A percentile compares a stretch with the other conserved stretches of the same genome.
Evolutionary conservation across 345 rosid genomes (phyloP).

Genomic region (Moricandia arvensis): DNA sequence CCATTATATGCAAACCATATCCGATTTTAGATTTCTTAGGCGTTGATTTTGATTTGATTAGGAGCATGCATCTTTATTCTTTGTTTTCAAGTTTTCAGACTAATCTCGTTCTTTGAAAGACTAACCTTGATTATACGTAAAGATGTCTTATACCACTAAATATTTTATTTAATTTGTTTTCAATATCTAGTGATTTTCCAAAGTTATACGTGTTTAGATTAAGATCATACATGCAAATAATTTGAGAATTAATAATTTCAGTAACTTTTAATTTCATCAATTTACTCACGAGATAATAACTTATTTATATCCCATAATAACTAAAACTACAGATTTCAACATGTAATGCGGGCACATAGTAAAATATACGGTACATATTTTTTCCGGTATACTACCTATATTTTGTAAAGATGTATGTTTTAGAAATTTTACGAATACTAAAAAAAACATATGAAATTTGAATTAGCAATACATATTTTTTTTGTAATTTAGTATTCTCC

Average conservation of each 20-base stretch:
- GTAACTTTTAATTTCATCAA: background rate
- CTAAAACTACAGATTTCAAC: background rate
- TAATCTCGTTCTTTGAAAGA: background rate
- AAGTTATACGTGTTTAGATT: background rate
- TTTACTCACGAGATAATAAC: background rate
- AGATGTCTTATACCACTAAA: background rate
- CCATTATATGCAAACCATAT: background rate
- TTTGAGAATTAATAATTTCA: background rate
- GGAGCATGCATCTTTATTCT: background rate
- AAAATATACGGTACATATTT: too few relatives aligned
- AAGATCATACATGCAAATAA: background rate
- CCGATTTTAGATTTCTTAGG: background rate
- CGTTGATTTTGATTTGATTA: background rate
- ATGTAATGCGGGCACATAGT: background rate
- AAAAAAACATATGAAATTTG: too few relatives aligned
- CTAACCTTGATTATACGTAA: background rate
- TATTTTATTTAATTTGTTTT: background rate
- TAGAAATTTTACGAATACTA: too few relatives aligned
- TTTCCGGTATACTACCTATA: too few relatives aligned
- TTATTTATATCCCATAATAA: background rate
- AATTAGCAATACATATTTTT: too few relatives aligned
- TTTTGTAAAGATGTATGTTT: too few relatives aligned
- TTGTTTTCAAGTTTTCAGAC: background rate
- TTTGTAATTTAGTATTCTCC: too few relatives aligned
- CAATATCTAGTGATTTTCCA: background rate